A percentile compares a stretch with the other conserved stretches of the same genome.
Conservation (phyloP, 352 stramenopile species). For the Phytophthora capsici region DNA sequence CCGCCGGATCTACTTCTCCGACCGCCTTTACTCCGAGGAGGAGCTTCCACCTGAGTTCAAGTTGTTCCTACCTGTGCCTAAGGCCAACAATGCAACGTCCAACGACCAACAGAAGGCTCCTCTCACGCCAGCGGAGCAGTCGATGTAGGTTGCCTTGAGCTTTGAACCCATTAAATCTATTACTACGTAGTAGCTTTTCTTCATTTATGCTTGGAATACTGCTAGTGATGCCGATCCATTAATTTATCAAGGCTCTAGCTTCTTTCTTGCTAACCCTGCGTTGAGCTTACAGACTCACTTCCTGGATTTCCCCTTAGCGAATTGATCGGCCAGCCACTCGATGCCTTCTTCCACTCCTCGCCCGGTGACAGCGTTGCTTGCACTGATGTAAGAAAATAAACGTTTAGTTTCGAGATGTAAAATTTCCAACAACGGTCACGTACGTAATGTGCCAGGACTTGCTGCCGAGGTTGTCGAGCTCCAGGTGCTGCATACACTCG, state of each 20-base stretch:
- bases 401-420: not conserved
- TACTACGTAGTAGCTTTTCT: constrained; percentile 10
- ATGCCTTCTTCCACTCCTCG: constrained; percentile 84
- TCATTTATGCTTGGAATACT: not conserved
- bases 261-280: constrained; percentile 5
- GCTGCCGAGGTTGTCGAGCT: constrained; percentile 78
- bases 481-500: constrained; percentile 83
- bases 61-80: constrained; percentile 95
- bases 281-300: constrained; percentile 41
- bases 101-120: constrained; percentile 55
- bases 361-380: constrained; percentile 84
- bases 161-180: constrained; percentile 12
- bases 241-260: constrained; percentile 15
- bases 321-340: constrained; percentile 81
- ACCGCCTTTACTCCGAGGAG: constrained; percentile 97
- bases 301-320: constrained; percentile 64
- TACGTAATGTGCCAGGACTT: constrained; percentile 90
- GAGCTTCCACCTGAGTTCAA: constrained; percentile 98
- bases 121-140: constrained; percentile 39
- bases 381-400: constrained; percentile 38
- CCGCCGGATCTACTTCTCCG: constrained; percentile 97
- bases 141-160: constrained; percentile 26
- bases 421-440: constrained; percentile 11
- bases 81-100: constrained; percentile 66
- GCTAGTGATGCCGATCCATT: constrained; percentile 16